A percentile compares a stretch with the other conserved stretches of the same genome.
Conservation (phyloP, 352 stramenopile genomes). For the Phytophthora fragariae region DNA sequence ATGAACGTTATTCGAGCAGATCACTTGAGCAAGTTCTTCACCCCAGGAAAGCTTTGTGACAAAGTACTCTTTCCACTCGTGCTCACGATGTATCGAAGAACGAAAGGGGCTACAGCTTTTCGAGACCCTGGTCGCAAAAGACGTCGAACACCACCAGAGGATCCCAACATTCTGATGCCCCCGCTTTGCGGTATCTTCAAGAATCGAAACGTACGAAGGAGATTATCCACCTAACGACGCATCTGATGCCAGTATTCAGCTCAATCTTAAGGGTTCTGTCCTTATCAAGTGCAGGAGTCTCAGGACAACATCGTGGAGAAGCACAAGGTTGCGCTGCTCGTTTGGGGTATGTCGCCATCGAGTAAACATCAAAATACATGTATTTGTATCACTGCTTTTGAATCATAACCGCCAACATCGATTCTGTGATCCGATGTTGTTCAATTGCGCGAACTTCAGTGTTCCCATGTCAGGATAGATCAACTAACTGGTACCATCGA, state of each 20-base stretch:
- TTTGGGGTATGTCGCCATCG: too few species aligned
- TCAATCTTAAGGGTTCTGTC: too few species aligned
- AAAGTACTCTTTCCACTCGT: conserved; percentile 3
- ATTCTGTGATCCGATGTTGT: too few species aligned
- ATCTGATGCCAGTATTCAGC: not conserved
- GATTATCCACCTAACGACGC: not conserved
- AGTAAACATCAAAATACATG: too few species aligned
- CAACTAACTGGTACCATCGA: too few species aligned
- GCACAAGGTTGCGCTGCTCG: too few species aligned
- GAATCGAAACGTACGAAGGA: conserved; percentile 7
- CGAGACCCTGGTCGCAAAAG: not conserved
- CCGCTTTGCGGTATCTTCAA: conserved; percentile 8
- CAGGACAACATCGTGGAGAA: too few species aligned
- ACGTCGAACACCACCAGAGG: not conserved
- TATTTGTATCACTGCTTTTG: too few species aligned
- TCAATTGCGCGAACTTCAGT: too few species aligned
- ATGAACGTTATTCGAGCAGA: conserved; percentile 4
- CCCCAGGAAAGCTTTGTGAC: conserved; percentile 1
- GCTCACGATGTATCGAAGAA: conserved; percentile 3
- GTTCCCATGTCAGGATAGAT: too few species aligned
- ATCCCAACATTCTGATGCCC: conserved; percentile 10
- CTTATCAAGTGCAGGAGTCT: too few species aligned
- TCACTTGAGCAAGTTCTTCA: conserved; percentile 14
- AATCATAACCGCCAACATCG: too few species aligned
- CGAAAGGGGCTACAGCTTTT: conserved; percentile 4